A percentile compares a stretch with the other conserved stretches of the same genome.
Conservation (phyloP, 768 basidiomycete genomes). For the Lactarius tabidus region DNA sequence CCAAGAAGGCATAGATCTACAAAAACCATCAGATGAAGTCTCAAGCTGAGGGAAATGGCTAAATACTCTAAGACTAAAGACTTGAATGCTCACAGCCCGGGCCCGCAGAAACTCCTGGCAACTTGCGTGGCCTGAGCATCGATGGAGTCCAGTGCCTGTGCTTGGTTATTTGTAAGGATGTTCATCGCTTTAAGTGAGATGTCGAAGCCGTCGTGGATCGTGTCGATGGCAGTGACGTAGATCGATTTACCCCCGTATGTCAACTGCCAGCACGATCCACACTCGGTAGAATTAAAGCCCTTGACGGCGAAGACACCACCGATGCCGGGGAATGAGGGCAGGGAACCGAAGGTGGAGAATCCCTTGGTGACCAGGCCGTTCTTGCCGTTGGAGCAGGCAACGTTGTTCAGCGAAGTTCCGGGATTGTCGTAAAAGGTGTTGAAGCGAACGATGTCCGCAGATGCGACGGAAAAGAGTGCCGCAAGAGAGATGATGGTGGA, state of each 20-base stretch:
- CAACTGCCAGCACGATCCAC: conserved; percentile 21
- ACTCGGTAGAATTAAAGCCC: conserved; percentile 30
- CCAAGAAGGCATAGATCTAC: no score
- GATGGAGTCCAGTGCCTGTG: neutral
- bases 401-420: conserved; percentile 3
- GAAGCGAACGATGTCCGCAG: conserved; percentile 3
- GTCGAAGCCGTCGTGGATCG: conserved; percentile 39
- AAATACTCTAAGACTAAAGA: no score
- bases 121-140: neutral
- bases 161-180: conserved; percentile 36
- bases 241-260: conserved; percentile 29
- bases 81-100: neutral
- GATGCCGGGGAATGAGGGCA: conserved; percentile 25
- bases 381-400: conserved; percentile 28
- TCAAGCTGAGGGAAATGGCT: no score
- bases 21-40: neutral
- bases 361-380: conserved; percentile 26
- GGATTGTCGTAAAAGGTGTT: conserved; percentile 17
- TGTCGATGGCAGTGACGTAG: conserved; percentile 32
- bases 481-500: neutral
- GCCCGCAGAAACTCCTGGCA: neutral
- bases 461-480: neutral
- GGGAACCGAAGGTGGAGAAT: conserved; percentile 23
- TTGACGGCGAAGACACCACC: conserved; percentile 30
- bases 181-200: conserved; percentile 53